Evolutionary conservation across 495 filamentous ascomycete species (phyloP), one percentile per base, ranked within the genome.

Genomic region (Penicillium pancosmium): DNA sequence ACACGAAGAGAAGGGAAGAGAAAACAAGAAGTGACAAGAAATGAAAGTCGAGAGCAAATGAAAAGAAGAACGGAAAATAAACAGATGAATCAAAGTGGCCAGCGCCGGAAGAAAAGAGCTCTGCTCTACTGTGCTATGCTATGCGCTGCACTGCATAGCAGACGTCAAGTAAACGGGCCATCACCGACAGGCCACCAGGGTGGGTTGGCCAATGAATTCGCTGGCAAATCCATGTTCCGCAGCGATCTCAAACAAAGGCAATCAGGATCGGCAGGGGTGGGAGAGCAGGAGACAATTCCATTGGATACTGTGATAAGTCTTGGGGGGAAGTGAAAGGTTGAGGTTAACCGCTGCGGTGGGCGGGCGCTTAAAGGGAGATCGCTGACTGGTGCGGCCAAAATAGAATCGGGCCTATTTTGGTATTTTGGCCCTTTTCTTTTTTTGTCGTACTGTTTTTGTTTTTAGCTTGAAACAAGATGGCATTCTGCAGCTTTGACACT

Each of bases 261-360:
- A 10, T 15, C 10, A 12, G 44, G 63, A 68, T 61, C 66, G 60
- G 15, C 59, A 58, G 52, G 57, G 54, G 35, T 25, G 46, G 18
- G 11, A 46, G 43, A 7, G 0, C 5, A 31, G 27, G 6, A 31
- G 27, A 31, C 6, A 9, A 31, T 31, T 31, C 27, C 27, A 31
- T 31, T 31, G 27, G 41, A n/a, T 21, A 11, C 12, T 46, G 50
- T 63, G 60, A 55, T 31, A 53, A 33, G 23, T 23, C 21, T 41
- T 11, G 31, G 19, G 50, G 49, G 21, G 54, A 55, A 31, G 50
- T 40, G 56, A 38, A 56, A 50, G 54, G 50, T 9, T 40, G 15
- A 52, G 12, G 48, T 50, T 72, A 72, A 63, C 63, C 70, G 72
- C 70, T 58, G 67, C 5, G 34, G 54, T 36, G 60, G 50, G 34